Evolutionary conservation across 78 protist genomes (phyloP), one percentile per base, ranked within the genome.

Genomic region (Dictyostelium purpureum): DNA sequence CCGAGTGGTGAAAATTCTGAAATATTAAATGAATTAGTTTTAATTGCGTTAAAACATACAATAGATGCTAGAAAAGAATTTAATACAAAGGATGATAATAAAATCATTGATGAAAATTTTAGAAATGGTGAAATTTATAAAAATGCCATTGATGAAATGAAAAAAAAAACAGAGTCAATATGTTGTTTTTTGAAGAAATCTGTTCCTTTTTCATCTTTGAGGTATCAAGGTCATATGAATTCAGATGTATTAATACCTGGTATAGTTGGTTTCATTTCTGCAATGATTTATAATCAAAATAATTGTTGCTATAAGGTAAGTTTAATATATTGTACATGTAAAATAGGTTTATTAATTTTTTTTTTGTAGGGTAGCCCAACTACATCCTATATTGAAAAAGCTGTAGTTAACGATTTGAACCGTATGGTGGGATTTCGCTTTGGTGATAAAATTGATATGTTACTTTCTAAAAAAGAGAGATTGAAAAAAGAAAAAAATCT

Each of bases 401-500:
- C 67, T 40, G 87, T 78, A n/a, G n/a, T n/a, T 45, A 79, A 66
- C n/a, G 88, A 79, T 66, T 21, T 79, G 3, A 35, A 40, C 12
- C 59, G 88, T 49, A 79, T 79, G 88, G 88, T 79, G 43, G 88
- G 76, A 69, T 21, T 79, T 79, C 51, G 76, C 87, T 40, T 24
- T 26, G 2, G 37, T 6, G 9, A 28, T 31, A 0, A 56, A 73
- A 57, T 14, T 56, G 11, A 42, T 24, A 16, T 14, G 31, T 4
- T n/a, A 21, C 31, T 18, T 31, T 28, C 12, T 19, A 26, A 45
- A 78, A 43, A 78, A 57, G 57, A 42, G 43, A 40, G 6, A 16
- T 0, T 69, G 35, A 31, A 40, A 69, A 40, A 51, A n/a, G n/a
- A n/a, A n/a, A n/a, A n/a, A n/a, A n/a, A n/a, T n/a, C n/a, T 57